A percentile compares a stretch with the other conserved stretches of the same genome.
phyloP scores from a whole-genome alignment of 768 basidiomycete species.

The Mrakia gelida region DNA sequence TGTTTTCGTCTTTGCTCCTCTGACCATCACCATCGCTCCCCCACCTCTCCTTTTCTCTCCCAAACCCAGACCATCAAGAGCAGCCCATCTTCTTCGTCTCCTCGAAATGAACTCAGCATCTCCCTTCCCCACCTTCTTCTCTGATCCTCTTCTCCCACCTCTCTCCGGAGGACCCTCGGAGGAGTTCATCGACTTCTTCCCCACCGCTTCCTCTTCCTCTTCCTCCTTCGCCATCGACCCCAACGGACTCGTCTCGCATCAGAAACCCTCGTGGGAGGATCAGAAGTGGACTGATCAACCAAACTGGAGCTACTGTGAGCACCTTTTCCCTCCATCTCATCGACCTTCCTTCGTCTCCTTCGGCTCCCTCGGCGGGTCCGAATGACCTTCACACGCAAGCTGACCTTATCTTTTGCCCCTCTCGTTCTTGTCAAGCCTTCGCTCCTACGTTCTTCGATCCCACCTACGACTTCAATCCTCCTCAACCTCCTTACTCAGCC shows the following conservation, averaged over 20 bases:
- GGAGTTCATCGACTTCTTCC: too few relatives aligned
- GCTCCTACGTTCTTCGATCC: not conserved
- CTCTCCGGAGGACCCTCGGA: too few relatives aligned
- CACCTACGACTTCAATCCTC: not conserved
- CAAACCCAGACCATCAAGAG: too few relatives aligned
- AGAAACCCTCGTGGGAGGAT: not conserved
- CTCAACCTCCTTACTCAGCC: not conserved
- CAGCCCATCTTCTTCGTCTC: too few relatives aligned
- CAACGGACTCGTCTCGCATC: not conserved
- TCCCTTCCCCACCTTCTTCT: too few relatives aligned
- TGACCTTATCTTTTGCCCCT: not conserved
- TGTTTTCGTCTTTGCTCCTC: too few relatives aligned
- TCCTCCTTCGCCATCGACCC: not conserved
- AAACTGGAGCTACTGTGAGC: not conserved
- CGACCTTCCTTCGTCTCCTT: not conserved
- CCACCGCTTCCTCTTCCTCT: not conserved
- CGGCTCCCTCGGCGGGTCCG: not conserved
- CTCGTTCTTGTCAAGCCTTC: not conserved
- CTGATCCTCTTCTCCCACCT: too few relatives aligned
- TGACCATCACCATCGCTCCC: too few relatives aligned
- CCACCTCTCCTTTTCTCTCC: too few relatives aligned
- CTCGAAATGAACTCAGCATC: too few relatives aligned
- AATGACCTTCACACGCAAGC: not conserved
- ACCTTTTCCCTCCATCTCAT: not conserved
- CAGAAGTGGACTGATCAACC: not conserved